Conservation (phyloP, 768 basidiomycete species). For the Exidia glandulosa region DNA sequence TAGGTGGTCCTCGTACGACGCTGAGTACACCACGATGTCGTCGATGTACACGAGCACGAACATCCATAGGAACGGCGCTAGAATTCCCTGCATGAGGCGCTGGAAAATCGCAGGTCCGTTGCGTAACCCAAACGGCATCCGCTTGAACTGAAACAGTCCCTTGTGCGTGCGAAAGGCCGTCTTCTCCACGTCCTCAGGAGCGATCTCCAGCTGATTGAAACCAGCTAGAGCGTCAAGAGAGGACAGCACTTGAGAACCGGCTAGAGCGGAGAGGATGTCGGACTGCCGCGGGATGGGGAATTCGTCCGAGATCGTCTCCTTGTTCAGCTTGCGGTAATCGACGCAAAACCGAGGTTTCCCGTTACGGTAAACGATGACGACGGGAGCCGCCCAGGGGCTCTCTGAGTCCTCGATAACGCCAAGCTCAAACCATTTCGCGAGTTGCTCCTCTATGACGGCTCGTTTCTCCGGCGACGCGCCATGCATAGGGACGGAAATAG, state of each 20-base stretch:
- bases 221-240: conserved; percentile 27
- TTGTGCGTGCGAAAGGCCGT: conserved; percentile 28
- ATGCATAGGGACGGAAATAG: conserved; percentile 12
- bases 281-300: conserved; percentile 19
- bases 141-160: conserved; percentile 29
- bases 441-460: conserved; percentile 18
- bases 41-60: too few species aligned
- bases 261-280: conserved; percentile 19
- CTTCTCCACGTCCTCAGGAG: conserved; percentile 18
- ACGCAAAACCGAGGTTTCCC: conserved; percentile 24
- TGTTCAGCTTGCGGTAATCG: too few species aligned
- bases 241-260: conserved; percentile 21
- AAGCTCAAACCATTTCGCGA: conserved; percentile 21
- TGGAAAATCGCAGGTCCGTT: conserved; percentile 26
- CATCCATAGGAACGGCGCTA: too few species aligned
- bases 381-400: conserved; percentile 27
- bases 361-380: conserved; percentile 25
- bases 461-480: too few species aligned
- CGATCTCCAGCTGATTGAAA: conserved; percentile 29
- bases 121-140: conserved; percentile 29
- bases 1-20: conserved; percentile 18
- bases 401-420: conserved; percentile 29
- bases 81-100: conserved; percentile 31
- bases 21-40: conserved; percentile 27
- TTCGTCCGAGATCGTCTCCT: conserved; percentile 15